Evolutionary conservation across 768 basidiomycete species (phyloP).

Genomic region (Mycena capillaripes): DNA sequence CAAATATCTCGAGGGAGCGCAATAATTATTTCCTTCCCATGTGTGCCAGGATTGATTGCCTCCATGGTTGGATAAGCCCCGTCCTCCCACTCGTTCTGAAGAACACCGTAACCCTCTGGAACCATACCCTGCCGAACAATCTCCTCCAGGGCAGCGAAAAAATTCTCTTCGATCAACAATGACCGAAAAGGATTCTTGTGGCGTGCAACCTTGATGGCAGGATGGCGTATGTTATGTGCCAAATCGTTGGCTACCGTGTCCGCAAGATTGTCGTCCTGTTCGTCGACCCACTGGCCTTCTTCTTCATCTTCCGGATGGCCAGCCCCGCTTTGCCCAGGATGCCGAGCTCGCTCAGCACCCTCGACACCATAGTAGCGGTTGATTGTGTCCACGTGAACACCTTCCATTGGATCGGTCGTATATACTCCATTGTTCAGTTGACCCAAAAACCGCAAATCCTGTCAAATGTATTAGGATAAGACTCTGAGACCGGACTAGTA

Average conservation of each 20-base stretch:
- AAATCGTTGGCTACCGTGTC: not conserved
- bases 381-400: not conserved
- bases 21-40: not conserved
- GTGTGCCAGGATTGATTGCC: not conserved
- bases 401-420: not conserved
- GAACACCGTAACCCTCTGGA: not conserved
- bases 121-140: not conserved
- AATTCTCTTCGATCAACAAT: not conserved
- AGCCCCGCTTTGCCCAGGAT: not conserved
- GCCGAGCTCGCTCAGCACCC: not conserved
- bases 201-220: not conserved
- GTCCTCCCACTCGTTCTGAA: not conserved
- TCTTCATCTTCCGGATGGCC: not conserved
- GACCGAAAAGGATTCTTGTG: not conserved
- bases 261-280: not conserved
- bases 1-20: slow-evolving; percentile 8
- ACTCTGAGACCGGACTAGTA: no score
- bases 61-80: not conserved
- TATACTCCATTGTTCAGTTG: not conserved
- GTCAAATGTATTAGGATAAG: not conserved
- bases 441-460: not conserved
- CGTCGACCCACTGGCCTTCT: not conserved
- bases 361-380: not conserved
- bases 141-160: not conserved
- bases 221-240: not conserved